phyloP scores from a whole-genome alignment of 495 filamentous ascomycete species.

The Articulospora tetracladia region DNA sequence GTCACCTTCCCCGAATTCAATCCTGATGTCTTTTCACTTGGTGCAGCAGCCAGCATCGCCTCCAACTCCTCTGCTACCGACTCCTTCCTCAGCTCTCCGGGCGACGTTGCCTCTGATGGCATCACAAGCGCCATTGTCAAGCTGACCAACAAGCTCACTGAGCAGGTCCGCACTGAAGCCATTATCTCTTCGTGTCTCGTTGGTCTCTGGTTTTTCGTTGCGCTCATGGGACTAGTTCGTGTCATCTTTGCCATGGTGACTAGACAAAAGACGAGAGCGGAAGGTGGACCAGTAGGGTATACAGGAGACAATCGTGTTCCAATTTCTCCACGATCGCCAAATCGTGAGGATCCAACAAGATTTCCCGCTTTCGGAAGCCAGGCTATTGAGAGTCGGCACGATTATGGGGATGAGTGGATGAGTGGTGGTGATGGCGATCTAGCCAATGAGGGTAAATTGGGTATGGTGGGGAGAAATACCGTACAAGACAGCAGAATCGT shows the following conservation, averaged over 20 bases:
- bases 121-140: slow-evolving; percentile 70
- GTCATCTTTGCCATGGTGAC: slow-evolving; percentile 50
- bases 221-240: slow-evolving; percentile 67
- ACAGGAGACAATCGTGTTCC: slow-evolving; percentile 15
- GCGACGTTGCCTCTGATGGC: slow-evolving; percentile 56
- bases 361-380: slow-evolving; percentile 22
- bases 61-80: slow-evolving; percentile 50
- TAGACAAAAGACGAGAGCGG: slow-evolving; percentile 47
- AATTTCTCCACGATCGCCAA: slow-evolving; percentile 2
- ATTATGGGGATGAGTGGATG: slow-evolving; percentile 14
- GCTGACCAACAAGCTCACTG: slow-evolving; percentile 58
- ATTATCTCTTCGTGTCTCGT: slow-evolving; percentile 65
- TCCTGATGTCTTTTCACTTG: slow-evolving; percentile 79
- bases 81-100: slow-evolving; percentile 72
- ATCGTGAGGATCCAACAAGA: slow-evolving; percentile 1
- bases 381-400: slow-evolving; percentile 12
- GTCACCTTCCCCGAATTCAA: slow-evolving; percentile 74
- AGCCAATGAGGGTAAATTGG: background rate
- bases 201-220: slow-evolving; percentile 69
- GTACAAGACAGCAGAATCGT: background rate
- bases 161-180: slow-evolving; percentile 66
- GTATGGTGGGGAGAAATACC: background rate
- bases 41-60: slow-evolving; percentile 60
- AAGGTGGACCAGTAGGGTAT: slow-evolving; percentile 36
- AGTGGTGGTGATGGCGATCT: background rate